Percentiles rank a stretch among this genome's conserved stretches.
Evolutionary conservation across 1,284 basidiomycete genomes (phyloP).

Genomic region (Apiotrichum domesticum): DNA sequence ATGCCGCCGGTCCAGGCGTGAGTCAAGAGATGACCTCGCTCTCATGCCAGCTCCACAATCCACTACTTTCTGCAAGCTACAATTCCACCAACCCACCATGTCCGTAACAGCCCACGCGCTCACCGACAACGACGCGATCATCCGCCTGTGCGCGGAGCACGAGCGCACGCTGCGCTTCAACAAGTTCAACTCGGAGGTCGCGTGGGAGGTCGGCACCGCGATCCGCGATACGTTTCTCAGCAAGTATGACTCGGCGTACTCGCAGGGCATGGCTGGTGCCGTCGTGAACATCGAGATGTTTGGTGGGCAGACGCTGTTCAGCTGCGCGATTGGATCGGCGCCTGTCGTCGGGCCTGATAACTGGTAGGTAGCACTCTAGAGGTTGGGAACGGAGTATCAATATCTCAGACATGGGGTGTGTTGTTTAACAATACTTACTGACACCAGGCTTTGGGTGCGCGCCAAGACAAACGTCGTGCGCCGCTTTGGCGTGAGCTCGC

Average conservation of each 20-base stretch:
- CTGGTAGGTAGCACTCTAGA: slow-evolving; percentile 23
- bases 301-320: slow-evolving; percentile 40
- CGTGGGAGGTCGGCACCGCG: slow-evolving; percentile 27
- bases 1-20: no score
- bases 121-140: slow-evolving; percentile 2
- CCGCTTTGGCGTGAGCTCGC: slow-evolving; percentile 33
- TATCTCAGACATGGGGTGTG: not conserved
- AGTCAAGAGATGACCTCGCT: no score
- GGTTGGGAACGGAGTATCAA: not conserved
- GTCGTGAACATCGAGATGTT: slow-evolving; percentile 41
- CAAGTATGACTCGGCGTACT: slow-evolving; percentile 7
- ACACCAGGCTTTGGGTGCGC: slow-evolving; percentile 30
- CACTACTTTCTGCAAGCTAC: no score
- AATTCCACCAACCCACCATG: no score
- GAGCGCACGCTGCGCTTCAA: slow-evolving; percentile 20
- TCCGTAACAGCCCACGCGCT: no score
- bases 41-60: no score
- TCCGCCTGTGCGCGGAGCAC: slow-evolving; percentile 15
- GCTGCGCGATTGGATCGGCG: slow-evolving; percentile 31
- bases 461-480: slow-evolving; percentile 43
- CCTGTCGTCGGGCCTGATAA: slow-evolving; percentile 34
- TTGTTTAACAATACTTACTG: not conserved
- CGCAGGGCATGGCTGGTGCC: slow-evolving; percentile 23
- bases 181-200: slow-evolving; percentile 24
- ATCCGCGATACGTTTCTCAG: slow-evolving; percentile 26